These are phyloP conservation scores for Plantago coronopus DNA, from an alignment of 305 asterid genomes.

Conservation along the genomic window DNA sequence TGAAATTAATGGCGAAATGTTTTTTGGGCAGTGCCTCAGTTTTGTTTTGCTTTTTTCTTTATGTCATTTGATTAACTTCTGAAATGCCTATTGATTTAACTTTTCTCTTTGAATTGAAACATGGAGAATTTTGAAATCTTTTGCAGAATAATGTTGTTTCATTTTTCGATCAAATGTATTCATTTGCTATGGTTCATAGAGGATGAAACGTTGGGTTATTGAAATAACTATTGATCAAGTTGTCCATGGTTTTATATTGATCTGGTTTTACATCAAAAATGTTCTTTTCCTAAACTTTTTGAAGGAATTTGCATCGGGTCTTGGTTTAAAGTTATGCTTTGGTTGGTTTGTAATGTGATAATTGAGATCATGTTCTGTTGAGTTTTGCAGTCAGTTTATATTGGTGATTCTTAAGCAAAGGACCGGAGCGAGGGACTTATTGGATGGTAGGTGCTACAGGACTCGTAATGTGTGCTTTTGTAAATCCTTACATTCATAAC, in stretches of 20 bases:
- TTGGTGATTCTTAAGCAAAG: conserved; percentile 70
- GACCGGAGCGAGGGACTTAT: conserved; percentile 74
- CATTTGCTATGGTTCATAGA: no score
- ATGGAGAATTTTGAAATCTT: no score
- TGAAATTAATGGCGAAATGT: no score
- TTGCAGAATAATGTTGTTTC: no score
- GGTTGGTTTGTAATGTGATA: not conserved
- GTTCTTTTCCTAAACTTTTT: no score
- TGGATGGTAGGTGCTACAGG: conserved; percentile 40
- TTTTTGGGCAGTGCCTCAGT: no score
- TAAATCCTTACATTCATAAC: not conserved
- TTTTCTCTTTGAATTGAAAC: no score
- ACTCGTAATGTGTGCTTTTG: not conserved
- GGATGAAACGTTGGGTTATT: no score
- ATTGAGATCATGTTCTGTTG: conserved; percentile 5
- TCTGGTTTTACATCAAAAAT: not conserved
- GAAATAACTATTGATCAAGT: not conserved
- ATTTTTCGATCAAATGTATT: no score
- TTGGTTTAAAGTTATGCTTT: not conserved
- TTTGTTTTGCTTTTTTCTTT: no score
- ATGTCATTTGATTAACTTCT: no score
- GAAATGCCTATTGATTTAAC: no score
- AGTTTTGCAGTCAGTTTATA: conserved; percentile 38
- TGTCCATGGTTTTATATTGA: not conserved
- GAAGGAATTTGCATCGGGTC: not conserved